These are phyloP conservation scores for Pyrenophora tritici-repentis DNA, from an alignment of 2,329 filamentous ascomycete species.

Conservation along the genomic window DNA sequence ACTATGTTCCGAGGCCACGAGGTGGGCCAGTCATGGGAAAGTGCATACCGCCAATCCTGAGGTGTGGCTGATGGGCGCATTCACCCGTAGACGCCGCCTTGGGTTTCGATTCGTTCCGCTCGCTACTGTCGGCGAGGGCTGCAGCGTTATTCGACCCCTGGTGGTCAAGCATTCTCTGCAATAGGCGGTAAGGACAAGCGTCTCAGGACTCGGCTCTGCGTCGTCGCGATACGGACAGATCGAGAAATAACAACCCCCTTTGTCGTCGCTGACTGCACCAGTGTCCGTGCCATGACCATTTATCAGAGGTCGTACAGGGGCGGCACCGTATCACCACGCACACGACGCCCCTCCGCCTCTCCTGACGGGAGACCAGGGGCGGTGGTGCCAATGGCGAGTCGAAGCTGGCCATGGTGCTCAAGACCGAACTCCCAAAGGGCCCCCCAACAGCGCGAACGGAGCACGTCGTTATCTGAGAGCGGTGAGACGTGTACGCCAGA, in stretches of 20 bases:
- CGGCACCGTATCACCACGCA: slow-evolving; percentile 24
- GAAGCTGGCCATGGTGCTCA: slow-evolving; percentile 18
- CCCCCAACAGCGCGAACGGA: slow-evolving; percentile 9
- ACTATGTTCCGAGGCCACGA: slow-evolving; percentile 20
- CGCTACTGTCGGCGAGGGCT: slow-evolving; percentile 34
- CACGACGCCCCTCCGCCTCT: slow-evolving; percentile 15
- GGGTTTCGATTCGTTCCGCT: slow-evolving; percentile 25
- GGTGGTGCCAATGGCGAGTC: slow-evolving; percentile 25
- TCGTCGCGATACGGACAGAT: not conserved
- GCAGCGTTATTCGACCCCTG: slow-evolving; percentile 19
- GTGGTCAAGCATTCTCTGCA: not conserved
- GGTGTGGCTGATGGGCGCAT: slow-evolving; percentile 29
- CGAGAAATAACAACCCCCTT: slow-evolving; percentile 24
- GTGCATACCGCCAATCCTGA: slow-evolving; percentile 21
- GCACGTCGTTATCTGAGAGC: slow-evolving; percentile 22
- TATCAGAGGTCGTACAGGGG: slow-evolving; percentile 28
- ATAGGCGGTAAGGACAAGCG: not conserved
- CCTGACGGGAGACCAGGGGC: slow-evolving; percentile 15
- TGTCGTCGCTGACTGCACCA: slow-evolving; percentile 15
- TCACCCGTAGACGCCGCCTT: slow-evolving; percentile 18
- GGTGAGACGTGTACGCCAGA: slow-evolving; percentile 25
- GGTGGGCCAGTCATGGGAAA: slow-evolving; percentile 29
- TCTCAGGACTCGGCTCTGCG: not conserved
- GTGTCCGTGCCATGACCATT: slow-evolving; percentile 22
- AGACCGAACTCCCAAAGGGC: slow-evolving; percentile 14